phyloP scores from a whole-genome alignment of 2,329 filamentous ascomycete species.

The Ophiostoma sp. region DNA sequence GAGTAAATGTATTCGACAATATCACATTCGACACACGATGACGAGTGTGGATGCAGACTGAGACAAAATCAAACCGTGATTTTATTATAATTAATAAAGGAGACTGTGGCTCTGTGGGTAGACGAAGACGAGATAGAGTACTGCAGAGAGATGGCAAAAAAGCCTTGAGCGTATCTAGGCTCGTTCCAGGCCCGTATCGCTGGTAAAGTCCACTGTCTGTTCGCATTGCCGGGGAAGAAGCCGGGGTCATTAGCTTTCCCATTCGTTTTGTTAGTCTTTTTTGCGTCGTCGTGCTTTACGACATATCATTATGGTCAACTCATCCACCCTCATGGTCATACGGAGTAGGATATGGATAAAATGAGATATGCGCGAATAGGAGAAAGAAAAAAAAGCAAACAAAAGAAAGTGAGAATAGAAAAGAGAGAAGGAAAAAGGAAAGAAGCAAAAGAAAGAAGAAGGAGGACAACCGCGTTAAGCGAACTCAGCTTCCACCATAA shows the following conservation, averaged over 20 bases:
- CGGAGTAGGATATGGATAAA: background rate
- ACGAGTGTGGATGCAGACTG: slow-evolving; percentile 8
- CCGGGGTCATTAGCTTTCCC: background rate
- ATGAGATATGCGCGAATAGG: background rate
- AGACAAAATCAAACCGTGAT: background rate
- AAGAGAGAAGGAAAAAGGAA: background rate
- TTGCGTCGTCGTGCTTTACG: background rate
- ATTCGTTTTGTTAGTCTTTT: background rate
- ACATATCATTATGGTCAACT: background rate
- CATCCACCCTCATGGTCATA: background rate
- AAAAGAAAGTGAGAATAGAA: background rate
- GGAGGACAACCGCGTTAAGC: background rate
- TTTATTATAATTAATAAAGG: slow-evolving; percentile 4
- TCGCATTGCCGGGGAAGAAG: slow-evolving; percentile 13
- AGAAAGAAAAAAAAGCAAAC: background rate
- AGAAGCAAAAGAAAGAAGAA: background rate
- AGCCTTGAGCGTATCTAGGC: slow-evolving; percentile 1
- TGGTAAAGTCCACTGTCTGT: slow-evolving; percentile 13
- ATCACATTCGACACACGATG: background rate
- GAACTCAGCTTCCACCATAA: slow-evolving; percentile 2
- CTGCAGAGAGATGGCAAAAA: background rate
- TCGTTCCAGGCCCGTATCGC: background rate
- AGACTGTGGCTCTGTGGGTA: background rate
- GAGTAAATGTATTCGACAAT: background rate
- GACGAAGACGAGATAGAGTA: background rate